Conservation (phyloP, 306 rosid genomes). For the Begonia masoniana region DNA sequence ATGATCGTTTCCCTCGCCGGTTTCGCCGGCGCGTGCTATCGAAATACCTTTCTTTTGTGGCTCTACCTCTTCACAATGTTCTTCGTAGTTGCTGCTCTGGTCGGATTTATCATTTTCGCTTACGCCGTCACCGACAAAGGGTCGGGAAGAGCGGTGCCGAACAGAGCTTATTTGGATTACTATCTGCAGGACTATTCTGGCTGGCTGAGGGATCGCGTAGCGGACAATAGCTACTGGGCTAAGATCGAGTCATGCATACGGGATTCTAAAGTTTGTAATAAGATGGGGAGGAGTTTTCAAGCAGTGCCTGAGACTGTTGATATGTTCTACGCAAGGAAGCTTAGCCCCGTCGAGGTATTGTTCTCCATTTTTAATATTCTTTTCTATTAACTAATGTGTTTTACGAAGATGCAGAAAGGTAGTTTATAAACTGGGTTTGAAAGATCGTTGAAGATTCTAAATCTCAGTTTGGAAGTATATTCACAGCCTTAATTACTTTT, state of each 20-base stretch:
- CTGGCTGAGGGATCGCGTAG: slow-evolving; percentile 64
- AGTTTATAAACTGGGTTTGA: no score
- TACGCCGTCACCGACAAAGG: slow-evolving; percentile 80
- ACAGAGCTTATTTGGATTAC: slow-evolving; percentile 42
- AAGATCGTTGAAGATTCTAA: no score
- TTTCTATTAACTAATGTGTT: no score
- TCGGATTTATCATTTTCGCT: slow-evolving; percentile 79
- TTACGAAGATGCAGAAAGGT: no score
- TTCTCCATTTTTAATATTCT: no score
- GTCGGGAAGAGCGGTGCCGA: slow-evolving; percentile 21
- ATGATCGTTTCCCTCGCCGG: slow-evolving; percentile 74
- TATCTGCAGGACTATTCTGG: slow-evolving; percentile 54
- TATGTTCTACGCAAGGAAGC: slow-evolving; percentile 42
- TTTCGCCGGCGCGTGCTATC: slow-evolving; percentile 79
- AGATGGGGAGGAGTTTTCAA: slow-evolving; percentile 15
- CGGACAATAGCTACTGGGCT: slow-evolving; percentile 38
- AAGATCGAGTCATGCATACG: slow-evolving; percentile 65
- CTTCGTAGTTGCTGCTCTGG: slow-evolving; percentile 44
- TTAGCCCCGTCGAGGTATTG: slow-evolving; percentile 54
- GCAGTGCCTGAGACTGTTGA: slow-evolving; percentile 51
- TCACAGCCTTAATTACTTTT: no score
- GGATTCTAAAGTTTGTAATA: slow-evolving; percentile 46
- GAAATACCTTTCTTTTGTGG: slow-evolving; percentile 62
- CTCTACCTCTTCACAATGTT: slow-evolving; percentile 74
- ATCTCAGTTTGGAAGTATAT: no score